Evolutionary conservation across 257 asterid genomes (phyloP).

Genomic region (Plantago ovata): DNA sequence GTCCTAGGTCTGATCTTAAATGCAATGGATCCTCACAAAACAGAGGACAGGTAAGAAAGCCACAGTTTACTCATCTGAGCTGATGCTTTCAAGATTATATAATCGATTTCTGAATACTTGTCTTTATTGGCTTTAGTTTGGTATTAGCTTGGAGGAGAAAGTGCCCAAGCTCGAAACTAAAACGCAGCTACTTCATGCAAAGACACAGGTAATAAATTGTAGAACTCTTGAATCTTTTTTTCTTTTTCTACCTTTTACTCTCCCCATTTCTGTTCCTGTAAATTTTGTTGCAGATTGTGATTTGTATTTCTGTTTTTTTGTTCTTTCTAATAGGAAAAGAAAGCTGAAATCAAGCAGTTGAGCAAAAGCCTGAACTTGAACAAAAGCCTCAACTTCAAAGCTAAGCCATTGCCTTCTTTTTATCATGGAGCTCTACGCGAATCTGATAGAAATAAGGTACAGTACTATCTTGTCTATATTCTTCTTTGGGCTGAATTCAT

Average conservation of each 20-base stretch:
- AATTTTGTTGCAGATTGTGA: background rate
- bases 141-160: slow-evolving; percentile 39
- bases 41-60: slow-evolving; percentile 56
- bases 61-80: background rate
- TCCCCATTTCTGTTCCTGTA: background rate
- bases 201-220: slow-evolving; percentile 41
- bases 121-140: slow-evolving; percentile 19
- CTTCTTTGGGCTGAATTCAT: no score
- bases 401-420: slow-evolving; percentile 72
- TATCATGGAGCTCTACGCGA: slow-evolving; percentile 34
- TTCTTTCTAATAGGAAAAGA: slow-evolving; percentile 46
- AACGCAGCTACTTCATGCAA: slow-evolving; percentile 38
- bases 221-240: background rate
- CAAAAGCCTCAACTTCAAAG: slow-evolving; percentile 65
- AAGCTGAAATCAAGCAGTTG: slow-evolving; percentile 55
- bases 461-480: no score
- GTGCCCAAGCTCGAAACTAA: slow-evolving; percentile 44
- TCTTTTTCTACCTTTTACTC: background rate
- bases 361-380: slow-evolving; percentile 60
- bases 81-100: background rate
- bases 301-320: slow-evolving; percentile 6
- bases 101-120: background rate
- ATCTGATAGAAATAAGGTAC: slow-evolving; percentile 47
- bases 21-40: slow-evolving; percentile 48
- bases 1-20: slow-evolving; percentile 34